Evolutionary conservation across 768 basidiomycete species (phyloP).

Genomic region (Suillus bovinus): DNA sequence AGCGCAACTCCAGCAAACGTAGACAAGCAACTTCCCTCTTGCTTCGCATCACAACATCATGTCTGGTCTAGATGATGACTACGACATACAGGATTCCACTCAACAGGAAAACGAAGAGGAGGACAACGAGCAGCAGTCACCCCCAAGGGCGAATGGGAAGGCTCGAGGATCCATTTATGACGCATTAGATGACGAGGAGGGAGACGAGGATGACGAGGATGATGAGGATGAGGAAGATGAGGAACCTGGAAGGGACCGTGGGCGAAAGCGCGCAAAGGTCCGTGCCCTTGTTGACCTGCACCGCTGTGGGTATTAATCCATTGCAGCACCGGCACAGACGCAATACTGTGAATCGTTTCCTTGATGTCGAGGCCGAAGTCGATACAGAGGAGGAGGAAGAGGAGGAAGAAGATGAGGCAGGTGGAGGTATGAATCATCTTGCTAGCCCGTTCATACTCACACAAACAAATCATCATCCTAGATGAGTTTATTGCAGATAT

Average conservation of each 20-base stretch:
- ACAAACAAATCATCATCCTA: slow-evolving; percentile 26
- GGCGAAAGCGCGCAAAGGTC: slow-evolving; percentile 66
- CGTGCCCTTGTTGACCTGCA: slow-evolving; percentile 15
- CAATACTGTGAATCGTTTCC: slow-evolving; percentile 71
- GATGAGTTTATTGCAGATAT: slow-evolving; percentile 70
- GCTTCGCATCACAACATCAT: slow-evolving; percentile 24
- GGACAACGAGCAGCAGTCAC: slow-evolving; percentile 34
- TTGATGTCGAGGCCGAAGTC: slow-evolving; percentile 95
- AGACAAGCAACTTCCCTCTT: neutral
- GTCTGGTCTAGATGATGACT: slow-evolving; percentile 45
- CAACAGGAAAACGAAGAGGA: slow-evolving; percentile 41
- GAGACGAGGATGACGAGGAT: slow-evolving; percentile 49
- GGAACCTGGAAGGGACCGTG: slow-evolving; percentile 47
- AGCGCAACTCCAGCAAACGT: neutral
- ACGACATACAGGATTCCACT: slow-evolving; percentile 27
- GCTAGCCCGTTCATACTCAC: neutral
- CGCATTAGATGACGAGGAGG: slow-evolving; percentile 39
- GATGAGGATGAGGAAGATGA: slow-evolving; percentile 61
- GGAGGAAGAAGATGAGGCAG: slow-evolving; percentile 81
- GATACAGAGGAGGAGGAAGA: slow-evolving; percentile 97
- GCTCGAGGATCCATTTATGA: slow-evolving; percentile 35
- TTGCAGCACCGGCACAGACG: slow-evolving; percentile 66
- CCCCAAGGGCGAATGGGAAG: slow-evolving; percentile 24
- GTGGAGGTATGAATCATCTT: slow-evolving; percentile 39
- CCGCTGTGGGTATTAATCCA: slow-evolving; percentile 13